Percentiles rank a stretch among this genome's conserved stretches.
These are phyloP conservation scores for Cyclotella kingstonii DNA, from an alignment of 108 stramenopile species.

Conservation along the genomic window DNA sequence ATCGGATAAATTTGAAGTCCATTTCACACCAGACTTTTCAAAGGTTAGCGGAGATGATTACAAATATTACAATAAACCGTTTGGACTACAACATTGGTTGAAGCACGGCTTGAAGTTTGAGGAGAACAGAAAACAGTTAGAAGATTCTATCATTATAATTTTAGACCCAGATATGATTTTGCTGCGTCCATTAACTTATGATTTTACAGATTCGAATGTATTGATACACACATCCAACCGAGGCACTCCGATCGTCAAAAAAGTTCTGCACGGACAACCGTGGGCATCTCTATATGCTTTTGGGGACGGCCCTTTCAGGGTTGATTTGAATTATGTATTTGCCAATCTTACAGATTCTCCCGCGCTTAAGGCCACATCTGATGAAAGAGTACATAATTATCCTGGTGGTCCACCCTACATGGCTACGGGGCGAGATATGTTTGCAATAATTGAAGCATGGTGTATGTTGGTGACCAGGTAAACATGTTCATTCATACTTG, in stretches of 20 bases:
- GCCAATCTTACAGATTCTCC: conserved; percentile 47
- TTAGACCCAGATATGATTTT: conserved; percentile 86
- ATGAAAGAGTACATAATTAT: conserved; percentile 49
- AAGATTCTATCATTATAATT: conserved; percentile 68
- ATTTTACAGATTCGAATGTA: conserved; percentile 66
- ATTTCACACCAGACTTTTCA: conserved; percentile 71
- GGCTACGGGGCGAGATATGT: conserved; percentile 74
- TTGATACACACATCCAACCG: conserved; percentile 38
- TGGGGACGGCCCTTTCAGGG: conserved; percentile 69
- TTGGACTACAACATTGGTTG: conserved; percentile 83
- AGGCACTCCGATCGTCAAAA: conserved; percentile 29
- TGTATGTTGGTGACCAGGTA: conserved; percentile 54
- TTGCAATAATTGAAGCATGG: conserved; percentile 63
- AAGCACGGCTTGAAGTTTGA: conserved; percentile 59
- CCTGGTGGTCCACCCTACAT: conserved; percentile 79
- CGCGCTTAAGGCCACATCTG: conserved; percentile 25
- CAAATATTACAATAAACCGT: conserved; percentile 95
- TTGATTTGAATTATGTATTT: conserved; percentile 52
- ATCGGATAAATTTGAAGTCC: conserved; percentile 52
- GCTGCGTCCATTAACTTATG: conserved; percentile 75
- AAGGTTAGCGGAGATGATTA: conserved; percentile 49
- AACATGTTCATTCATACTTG: neutral
- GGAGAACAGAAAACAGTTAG: conserved; percentile 44
- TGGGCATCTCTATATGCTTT: conserved; percentile 90
- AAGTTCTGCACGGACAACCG: conserved; percentile 85